A percentile compares a stretch with the other conserved stretches of the same genome.
Evolutionary conservation across 306 rosid species (phyloP).

Genomic region (Cotoneaster glaucophyllus): DNA sequence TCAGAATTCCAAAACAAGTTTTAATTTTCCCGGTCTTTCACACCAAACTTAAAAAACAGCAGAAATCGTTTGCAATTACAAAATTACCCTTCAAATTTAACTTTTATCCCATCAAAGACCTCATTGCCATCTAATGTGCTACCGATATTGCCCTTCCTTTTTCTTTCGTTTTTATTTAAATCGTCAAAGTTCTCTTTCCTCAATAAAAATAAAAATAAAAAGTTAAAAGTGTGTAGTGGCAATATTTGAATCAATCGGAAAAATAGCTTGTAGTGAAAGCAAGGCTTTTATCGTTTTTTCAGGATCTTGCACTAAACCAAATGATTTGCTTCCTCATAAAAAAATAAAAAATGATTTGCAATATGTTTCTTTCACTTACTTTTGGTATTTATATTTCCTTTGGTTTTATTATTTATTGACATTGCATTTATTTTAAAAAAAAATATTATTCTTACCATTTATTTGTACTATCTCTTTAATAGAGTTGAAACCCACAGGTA

Average conservation of each 20-base stretch:
- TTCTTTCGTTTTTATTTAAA: not conserved
- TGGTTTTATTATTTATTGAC: not conserved
- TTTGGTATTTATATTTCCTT: not conserved
- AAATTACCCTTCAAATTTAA: conserved; percentile 6
- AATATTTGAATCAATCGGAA: not conserved
- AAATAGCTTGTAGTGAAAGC: not conserved
- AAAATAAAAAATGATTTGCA: not conserved
- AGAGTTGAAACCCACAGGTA: too few species aligned
- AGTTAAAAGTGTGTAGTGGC: too few species aligned
- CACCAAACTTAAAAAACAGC: not conserved
- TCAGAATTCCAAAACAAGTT: conserved; percentile 24
- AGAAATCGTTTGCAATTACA: conserved; percentile 6
- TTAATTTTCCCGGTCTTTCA: conserved; percentile 18
- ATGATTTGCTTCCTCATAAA: not conserved
- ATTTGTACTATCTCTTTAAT: too few species aligned
- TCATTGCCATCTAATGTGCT: not conserved
- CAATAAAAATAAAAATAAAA: too few species aligned
- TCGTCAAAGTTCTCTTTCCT: not conserved
- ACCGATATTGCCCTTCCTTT: conserved; percentile 17
- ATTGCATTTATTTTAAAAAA: not conserved
- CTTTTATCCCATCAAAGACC: not conserved
- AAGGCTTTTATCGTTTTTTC: not conserved
- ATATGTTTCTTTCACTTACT: not conserved
- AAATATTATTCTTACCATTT: too few species aligned
- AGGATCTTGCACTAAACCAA: not conserved